Evolutionary conservation across 148 eudicot species (phyloP).

Genomic region (Dysphania ambrosioides): DNA sequence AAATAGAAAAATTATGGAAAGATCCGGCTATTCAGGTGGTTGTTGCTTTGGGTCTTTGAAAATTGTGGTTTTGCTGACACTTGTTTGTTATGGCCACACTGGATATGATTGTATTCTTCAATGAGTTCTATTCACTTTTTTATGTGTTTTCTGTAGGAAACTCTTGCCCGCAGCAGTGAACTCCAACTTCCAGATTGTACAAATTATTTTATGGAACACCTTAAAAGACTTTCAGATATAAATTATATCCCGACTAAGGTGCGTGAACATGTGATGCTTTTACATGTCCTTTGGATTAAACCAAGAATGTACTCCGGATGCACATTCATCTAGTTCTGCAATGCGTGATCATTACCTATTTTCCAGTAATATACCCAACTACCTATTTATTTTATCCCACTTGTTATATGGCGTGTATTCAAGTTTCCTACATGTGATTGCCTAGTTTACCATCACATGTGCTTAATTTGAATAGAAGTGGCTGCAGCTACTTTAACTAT

Average conservation of each 20-base stretch:
- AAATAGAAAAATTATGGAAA: constrained; percentile 75
- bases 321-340: constrained; percentile 1
- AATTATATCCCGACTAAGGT: constrained; percentile 92
- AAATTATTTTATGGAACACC: constrained; percentile 77
- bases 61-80: background rate
- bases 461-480: background rate
- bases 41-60: constrained; percentile 7
- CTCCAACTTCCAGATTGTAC: constrained; percentile 93
- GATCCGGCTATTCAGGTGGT: constrained; percentile 90
- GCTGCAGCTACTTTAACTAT: no score
- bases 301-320: no score
- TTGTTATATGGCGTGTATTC: no score
- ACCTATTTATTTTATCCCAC: background rate
- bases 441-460: background rate
- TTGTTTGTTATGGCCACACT: background rate
- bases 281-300: no score
- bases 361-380: background rate
- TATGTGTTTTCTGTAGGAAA: constrained; percentile 49
- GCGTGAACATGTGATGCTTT: constrained; percentile 12
- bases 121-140: background rate
- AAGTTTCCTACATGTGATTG: no score
- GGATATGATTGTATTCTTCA: background rate
- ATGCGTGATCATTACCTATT: background rate
- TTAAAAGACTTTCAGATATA: constrained; percentile 65
- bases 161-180: constrained; percentile 71